Conservation (phyloP, 2,329 filamentous ascomycete species). For the Lachnellula arida region DNA sequence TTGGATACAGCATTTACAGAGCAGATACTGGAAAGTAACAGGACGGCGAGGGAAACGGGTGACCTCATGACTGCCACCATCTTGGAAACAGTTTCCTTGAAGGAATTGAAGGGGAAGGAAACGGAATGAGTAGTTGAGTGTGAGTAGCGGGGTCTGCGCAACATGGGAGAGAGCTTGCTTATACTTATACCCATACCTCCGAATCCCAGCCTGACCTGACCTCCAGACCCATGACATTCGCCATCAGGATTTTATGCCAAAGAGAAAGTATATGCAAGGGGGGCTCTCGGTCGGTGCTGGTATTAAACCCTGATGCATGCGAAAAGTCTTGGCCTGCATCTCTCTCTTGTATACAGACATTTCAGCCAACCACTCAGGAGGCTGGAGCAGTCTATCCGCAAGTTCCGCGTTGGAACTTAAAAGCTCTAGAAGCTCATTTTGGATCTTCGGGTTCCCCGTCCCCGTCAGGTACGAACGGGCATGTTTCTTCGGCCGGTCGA, state of each 20-base stretch:
- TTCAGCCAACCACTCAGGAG: too few relatives aligned
- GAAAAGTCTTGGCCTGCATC: too few relatives aligned
- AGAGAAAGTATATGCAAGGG: too few relatives aligned
- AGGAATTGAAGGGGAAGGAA: background rate
- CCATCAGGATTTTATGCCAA: background rate
- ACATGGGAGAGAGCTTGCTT: conserved; percentile 6
- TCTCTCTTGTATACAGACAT: too few relatives aligned
- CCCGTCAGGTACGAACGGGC: background rate
- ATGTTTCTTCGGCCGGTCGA: background rate
- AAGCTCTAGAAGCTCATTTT: background rate
- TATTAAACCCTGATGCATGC: too few relatives aligned
- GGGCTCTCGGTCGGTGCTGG: too few relatives aligned
- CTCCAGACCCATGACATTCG: background rate
- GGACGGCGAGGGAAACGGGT: background rate
- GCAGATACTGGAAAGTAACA: conserved; percentile 6
- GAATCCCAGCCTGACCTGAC: background rate
- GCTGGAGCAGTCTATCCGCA: background rate
- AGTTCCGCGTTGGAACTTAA: background rate
- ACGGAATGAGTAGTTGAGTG: background rate
- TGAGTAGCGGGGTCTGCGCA: background rate
- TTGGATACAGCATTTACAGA: conserved; percentile 10
- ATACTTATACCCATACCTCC: background rate
- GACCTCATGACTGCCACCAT: conserved; percentile 10
- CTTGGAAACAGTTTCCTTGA: background rate
- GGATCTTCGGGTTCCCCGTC: background rate